Evolutionary conservation across 2,329 filamentous ascomycete genomes (phyloP).

Genomic region (Thermothelomyces thermophilus): DNA sequence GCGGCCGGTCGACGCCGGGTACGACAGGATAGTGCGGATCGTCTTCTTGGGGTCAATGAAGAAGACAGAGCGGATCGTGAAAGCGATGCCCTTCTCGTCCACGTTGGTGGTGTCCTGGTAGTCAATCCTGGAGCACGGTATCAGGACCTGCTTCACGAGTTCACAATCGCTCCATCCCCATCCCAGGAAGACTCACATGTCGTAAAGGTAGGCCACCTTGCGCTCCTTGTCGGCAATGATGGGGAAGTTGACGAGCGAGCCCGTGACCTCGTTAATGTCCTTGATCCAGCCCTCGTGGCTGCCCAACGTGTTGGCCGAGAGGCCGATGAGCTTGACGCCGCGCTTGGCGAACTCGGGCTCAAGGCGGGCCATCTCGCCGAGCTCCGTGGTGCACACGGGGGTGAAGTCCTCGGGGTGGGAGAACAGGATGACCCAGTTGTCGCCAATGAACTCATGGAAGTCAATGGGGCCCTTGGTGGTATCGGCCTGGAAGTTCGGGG

Average conservation of each 20-base stretch:
- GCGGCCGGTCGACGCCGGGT: conserved; percentile 84
- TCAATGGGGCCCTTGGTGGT: conserved; percentile 72
- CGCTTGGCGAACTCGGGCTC: conserved; percentile 82
- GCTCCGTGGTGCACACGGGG: conserved; percentile 91
- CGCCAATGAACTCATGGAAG: conserved; percentile 75
- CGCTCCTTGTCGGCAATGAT: conserved; percentile 76
- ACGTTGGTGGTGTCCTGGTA: conserved; percentile 77
- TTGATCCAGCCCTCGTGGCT: conserved; percentile 86
- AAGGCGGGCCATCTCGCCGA: conserved; percentile 86
- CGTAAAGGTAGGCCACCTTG: conserved; percentile 68
- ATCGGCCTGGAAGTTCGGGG: conserved; percentile 78
- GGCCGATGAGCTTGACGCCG: conserved; percentile 83
- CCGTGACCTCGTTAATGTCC: conserved; percentile 75
- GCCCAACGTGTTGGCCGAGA: conserved; percentile 78
- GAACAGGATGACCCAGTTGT: conserved; percentile 77
- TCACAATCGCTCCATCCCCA: neutral
- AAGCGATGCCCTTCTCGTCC: conserved; percentile 74
- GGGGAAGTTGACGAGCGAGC: conserved; percentile 64
- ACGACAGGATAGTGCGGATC: conserved; percentile 86
- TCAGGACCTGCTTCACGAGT: neutral
- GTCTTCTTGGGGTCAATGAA: conserved; percentile 91
- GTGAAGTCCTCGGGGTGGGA: conserved; percentile 88
- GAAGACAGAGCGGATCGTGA: conserved; percentile 93
- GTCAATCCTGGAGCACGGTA: conserved; percentile 51
- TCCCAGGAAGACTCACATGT: conserved; percentile 53